Conservation (phyloP, 257 asterid species). For the Knoxia roxburghii region DNA sequence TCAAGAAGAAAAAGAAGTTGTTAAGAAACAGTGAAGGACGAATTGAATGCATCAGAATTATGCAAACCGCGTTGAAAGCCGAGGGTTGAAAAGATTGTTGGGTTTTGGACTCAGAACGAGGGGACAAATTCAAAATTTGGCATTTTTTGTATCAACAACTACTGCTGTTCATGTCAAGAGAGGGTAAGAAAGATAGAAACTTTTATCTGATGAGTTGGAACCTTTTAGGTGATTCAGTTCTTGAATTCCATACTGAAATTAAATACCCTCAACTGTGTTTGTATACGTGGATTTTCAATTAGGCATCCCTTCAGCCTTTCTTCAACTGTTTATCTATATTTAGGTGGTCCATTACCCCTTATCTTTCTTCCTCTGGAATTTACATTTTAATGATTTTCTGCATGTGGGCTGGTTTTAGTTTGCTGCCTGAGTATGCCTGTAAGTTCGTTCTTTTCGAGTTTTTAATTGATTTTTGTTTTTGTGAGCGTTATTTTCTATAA, state of each 20-base stretch:
- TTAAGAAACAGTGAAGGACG: not conserved
- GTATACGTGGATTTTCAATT: not conserved
- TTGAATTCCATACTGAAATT: conserved; percentile 1
- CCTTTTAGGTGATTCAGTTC: not conserved
- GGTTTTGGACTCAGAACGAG: not conserved
- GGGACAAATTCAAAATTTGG: not conserved
- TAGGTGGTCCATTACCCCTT: not conserved
- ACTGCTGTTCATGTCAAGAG: not conserved
- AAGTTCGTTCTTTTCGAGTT: not conserved
- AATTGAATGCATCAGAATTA: not conserved
- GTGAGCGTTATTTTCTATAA: not conserved
- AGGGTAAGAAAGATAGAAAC: not conserved
- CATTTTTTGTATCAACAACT: not conserved
- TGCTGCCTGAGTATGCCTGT: not conserved
- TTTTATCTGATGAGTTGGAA: not conserved
- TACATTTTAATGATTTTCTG: not conserved
- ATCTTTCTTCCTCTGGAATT: not conserved
- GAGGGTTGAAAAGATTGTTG: not conserved
- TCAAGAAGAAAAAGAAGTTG: not conserved
- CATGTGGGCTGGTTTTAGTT: not conserved
- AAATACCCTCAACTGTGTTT: not conserved
- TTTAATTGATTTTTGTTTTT: not conserved
- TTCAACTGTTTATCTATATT: not conserved
- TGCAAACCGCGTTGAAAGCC: conserved; percentile 9
- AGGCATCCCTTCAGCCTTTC: not conserved